Evolutionary conservation across 1,284 basidiomycete species (phyloP).

Genomic region (Ustilago vetiveriae): DNA sequence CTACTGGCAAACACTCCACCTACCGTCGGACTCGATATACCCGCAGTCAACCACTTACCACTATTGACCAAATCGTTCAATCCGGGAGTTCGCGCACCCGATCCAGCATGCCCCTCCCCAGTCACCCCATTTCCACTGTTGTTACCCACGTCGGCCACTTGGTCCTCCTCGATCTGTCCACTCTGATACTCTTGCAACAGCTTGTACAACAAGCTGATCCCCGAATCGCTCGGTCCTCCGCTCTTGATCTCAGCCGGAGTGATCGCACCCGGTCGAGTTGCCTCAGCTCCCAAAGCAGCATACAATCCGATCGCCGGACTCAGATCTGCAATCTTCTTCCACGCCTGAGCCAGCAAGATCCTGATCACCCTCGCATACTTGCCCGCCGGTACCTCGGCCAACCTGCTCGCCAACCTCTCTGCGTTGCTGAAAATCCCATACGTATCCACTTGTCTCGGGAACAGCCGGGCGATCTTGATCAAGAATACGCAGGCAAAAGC

Average conservation of each 20-base stretch:
- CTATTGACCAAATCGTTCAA: conserved; percentile 21
- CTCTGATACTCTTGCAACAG: conserved; percentile 44
- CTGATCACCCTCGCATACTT: conserved; percentile 48
- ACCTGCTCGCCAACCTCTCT: conserved; percentile 81
- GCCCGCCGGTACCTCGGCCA: conserved; percentile 80
- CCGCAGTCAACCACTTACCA: conserved; percentile 34
- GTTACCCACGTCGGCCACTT: neutral
- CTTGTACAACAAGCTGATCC: conserved; percentile 47
- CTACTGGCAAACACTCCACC: conserved; percentile 7
- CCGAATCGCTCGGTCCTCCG: conserved; percentile 45
- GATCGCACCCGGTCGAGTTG: conserved; percentile 40
- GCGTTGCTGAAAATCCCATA: conserved; percentile 79
- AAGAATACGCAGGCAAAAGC: conserved; percentile 91
- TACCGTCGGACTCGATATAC: conserved; percentile 16
- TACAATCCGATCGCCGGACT: conserved; percentile 47
- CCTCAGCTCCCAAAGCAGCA: conserved; percentile 45
- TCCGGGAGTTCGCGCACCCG: conserved; percentile 23
- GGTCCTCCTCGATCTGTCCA: conserved; percentile 15
- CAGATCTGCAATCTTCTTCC: conserved; percentile 51
- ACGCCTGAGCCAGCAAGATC: conserved; percentile 42
- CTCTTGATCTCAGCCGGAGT: conserved; percentile 49
- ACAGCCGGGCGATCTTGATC: conserved; percentile 87
- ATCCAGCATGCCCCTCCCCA: conserved; percentile 1
- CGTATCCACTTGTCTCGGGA: conserved; percentile 81
- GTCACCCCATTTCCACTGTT: conserved; percentile 1